phyloP scores from a whole-genome alignment of 1,284 basidiomycete species.

The Sphaerobolus stellatus region DNA sequence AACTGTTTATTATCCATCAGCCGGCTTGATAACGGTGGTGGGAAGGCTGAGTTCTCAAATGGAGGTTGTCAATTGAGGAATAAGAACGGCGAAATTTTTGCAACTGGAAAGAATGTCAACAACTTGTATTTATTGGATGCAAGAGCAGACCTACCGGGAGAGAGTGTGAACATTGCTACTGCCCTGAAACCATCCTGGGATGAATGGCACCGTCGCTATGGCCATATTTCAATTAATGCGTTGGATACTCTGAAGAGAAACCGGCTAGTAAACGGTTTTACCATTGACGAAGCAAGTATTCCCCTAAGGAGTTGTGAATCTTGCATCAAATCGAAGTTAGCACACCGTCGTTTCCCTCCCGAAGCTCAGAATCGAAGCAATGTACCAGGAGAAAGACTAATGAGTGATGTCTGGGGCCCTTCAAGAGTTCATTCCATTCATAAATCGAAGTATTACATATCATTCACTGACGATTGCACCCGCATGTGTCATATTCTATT shows the following conservation, averaged over 20 bases:
- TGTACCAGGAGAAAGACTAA: not conserved
- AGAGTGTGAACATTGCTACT: not conserved
- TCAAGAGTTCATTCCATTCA: not conserved
- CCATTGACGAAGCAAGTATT: not conserved
- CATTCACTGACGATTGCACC: not conserved
- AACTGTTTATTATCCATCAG: constrained; percentile 37
- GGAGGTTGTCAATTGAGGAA: not conserved
- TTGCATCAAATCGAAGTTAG: constrained; percentile 4
- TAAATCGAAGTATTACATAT: not conserved
- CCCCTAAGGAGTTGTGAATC: not conserved
- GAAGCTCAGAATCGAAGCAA: not conserved
- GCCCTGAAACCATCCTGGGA: not conserved
- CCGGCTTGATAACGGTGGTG: constrained; percentile 13
- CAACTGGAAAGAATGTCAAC: not conserved
- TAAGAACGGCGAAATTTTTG: not conserved
- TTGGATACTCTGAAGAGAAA: not conserved
- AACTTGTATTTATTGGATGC: not conserved
- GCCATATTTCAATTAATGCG: not conserved
- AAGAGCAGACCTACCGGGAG: not conserved
- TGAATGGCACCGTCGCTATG: not conserved
- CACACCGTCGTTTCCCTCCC: constrained; percentile 1
- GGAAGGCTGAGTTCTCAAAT: not conserved
- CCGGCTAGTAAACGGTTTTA: not conserved
- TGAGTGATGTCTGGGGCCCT: constrained; percentile 6
- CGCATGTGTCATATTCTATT: not conserved